These are phyloP conservation scores for Cutaneotrichosporon daszewskae DNA, from an alignment of 1,284 basidiomycete genomes.

Conservation along the genomic window DNA sequence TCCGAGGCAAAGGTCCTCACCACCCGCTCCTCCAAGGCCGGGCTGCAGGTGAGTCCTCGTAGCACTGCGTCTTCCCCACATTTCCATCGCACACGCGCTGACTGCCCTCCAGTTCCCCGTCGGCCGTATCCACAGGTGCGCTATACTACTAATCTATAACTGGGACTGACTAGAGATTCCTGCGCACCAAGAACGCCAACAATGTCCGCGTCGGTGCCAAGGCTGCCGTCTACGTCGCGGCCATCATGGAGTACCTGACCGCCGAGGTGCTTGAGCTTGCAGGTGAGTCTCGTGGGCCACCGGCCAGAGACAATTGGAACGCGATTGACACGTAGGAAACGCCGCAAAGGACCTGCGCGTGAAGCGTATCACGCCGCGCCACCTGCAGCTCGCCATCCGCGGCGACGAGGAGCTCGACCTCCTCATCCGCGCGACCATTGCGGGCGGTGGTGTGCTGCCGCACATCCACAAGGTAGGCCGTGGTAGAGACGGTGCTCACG, in stretches of 20 bases:
- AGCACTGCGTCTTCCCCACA: background rate
- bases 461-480: constrained; percentile 81
- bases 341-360: constrained; percentile 93
- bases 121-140: constrained; percentile 43
- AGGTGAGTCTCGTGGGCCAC: constrained; percentile 26
- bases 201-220: constrained; percentile 58
- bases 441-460: constrained; percentile 84
- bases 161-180: constrained; percentile 57
- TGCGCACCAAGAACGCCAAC: constrained; percentile 88
- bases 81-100: background rate
- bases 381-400: constrained; percentile 62
- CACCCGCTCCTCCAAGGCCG: constrained; percentile 75
- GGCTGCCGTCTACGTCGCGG: constrained; percentile 49
- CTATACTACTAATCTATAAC: background rate
- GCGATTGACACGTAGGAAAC: constrained; percentile 59
- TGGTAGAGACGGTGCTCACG: background rate
- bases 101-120: constrained; percentile 36
- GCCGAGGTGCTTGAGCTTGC: constrained; percentile 51
- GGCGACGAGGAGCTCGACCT: constrained; percentile 70
- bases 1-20: constrained; percentile 51
- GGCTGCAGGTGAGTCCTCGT: constrained; percentile 64
- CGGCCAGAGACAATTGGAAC: too few relatives aligned
- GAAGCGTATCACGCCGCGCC: constrained; percentile 94
- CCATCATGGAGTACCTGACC: constrained; percentile 49
- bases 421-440: constrained; percentile 54